These are phyloP conservation scores for Fomitopsis schrenkii DNA, from an alignment of 1,284 basidiomycete species.

Conservation along the genomic window DNA sequence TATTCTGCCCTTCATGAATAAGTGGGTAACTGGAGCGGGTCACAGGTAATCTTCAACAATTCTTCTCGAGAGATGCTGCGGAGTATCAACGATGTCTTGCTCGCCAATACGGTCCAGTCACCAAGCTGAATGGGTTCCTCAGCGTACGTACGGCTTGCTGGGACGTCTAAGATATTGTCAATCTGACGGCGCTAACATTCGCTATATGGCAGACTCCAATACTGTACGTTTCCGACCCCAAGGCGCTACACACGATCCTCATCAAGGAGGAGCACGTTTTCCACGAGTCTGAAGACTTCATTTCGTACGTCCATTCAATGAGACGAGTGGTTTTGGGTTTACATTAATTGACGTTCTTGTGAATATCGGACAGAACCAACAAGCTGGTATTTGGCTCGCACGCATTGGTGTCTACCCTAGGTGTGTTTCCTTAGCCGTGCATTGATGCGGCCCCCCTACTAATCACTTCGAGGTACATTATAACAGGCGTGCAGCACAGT, in stretches of 20 bases:
- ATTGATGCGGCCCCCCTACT: no score
- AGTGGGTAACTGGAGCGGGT: neutral
- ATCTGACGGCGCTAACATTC: no score
- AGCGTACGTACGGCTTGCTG: neutral
- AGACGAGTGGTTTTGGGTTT: no score
- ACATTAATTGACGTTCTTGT: no score
- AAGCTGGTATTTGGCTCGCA: slow-evolving; percentile 9
- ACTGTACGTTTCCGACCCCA: slow-evolving; percentile 21
- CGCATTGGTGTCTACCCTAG: neutral
- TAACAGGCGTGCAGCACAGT: slow-evolving; percentile 17
- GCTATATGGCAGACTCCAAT: slow-evolving; percentile 6
- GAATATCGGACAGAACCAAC: neutral
- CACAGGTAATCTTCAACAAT: neutral
- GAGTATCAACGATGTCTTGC: slow-evolving; percentile 13
- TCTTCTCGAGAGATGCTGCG: slow-evolving; percentile 10
- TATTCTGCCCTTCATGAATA: neutral
- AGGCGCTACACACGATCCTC: slow-evolving; percentile 26
- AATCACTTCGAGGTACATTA: no score
- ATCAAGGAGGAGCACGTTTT: slow-evolving; percentile 29
- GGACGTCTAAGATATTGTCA: neutral
- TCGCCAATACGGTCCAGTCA: slow-evolving; percentile 16
- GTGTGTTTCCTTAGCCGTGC: neutral
- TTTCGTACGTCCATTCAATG: neutral
- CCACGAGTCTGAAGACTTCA: slow-evolving; percentile 15
- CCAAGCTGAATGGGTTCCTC: slow-evolving; percentile 15